phyloP scores from a whole-genome alignment of 1,139 yeast genomes.

The Pichia norvegensis region DNA sequence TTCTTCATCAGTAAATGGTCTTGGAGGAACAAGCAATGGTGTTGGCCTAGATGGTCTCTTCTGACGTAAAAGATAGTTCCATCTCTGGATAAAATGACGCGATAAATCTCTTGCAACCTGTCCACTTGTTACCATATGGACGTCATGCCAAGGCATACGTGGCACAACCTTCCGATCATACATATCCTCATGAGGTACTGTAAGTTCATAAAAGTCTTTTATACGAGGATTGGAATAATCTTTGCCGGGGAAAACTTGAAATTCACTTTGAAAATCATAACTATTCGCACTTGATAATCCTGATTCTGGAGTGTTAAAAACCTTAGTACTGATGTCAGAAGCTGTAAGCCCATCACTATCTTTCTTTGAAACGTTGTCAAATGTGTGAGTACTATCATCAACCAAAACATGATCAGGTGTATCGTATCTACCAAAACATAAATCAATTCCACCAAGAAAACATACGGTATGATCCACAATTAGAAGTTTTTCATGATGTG shows the following conservation, averaged over 20 bases:
- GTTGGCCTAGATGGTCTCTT: conserved; percentile 92
- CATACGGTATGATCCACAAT: conserved; percentile 83
- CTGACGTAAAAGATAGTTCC: conserved; percentile 90
- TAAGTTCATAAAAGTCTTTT: conserved; percentile 73
- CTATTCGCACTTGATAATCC: background rate
- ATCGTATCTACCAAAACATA: conserved; percentile 93
- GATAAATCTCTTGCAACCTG: conserved; percentile 89
- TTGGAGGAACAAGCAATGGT: conserved; percentile 87
- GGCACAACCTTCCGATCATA: conserved; percentile 76
- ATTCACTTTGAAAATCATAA: conserved; percentile 4
- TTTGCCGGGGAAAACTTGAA: conserved; percentile 76
- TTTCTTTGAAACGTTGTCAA: conserved; percentile 20
- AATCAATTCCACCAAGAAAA: conserved; percentile 90
- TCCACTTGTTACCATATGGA: conserved; percentile 95
- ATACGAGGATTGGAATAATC: conserved; percentile 96
- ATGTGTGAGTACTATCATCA: conserved; percentile 55
- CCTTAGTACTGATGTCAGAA: background rate
- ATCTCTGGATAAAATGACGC: conserved; percentile 92
- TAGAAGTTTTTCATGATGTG: conserved; percentile 93
- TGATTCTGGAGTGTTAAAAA: background rate
- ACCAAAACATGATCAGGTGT: conserved; percentile 89
- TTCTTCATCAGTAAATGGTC: conserved; percentile 74
- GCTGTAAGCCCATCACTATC: background rate
- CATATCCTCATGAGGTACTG: conserved; percentile 87
- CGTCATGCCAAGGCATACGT: conserved; percentile 99